Evolutionary conservation across 2,329 filamentous ascomycete genomes (phyloP).

Genomic region (Lecanosticta acicola): DNA sequence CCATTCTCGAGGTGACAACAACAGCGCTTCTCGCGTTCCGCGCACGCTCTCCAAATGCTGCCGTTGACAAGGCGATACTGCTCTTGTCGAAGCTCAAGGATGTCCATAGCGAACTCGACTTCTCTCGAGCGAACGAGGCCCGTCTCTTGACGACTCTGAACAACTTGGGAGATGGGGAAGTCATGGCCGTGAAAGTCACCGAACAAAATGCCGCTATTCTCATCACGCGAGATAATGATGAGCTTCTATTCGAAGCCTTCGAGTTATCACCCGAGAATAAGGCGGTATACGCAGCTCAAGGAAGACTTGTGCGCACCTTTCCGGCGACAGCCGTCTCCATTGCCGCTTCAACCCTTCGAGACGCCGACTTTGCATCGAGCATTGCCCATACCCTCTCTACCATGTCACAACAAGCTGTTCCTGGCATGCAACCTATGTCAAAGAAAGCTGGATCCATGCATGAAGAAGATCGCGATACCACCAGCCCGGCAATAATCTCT

Average conservation of each 20-base stretch:
- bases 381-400: conserved; percentile 17
- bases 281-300: conserved; percentile 47
- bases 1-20: conserved; percentile 1
- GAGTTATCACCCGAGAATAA: conserved; percentile 53
- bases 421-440: conserved; percentile 18
- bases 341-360: conserved; percentile 18
- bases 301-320: conserved; percentile 55
- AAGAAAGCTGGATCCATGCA: conserved; percentile 48
- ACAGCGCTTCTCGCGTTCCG: conserved; percentile 3
- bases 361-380: conserved; percentile 23
- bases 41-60: conserved; percentile 19
- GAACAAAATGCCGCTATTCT: conserved; percentile 25
- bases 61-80: conserved; percentile 3
- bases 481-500: conserved; percentile 53
- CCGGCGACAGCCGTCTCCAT: conserved; percentile 48
- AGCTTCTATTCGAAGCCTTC: conserved; percentile 54
- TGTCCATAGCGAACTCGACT: conserved; percentile 3
- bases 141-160: neutral
- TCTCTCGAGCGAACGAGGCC: neutral
- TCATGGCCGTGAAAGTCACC: conserved; percentile 9
- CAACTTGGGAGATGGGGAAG: conserved; percentile 2
- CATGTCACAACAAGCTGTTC: conserved; percentile 17
- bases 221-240: conserved; percentile 16
- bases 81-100: neutral
- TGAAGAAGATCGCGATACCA: conserved; percentile 54